A percentile compares a stretch with the other conserved stretches of the same genome.
Conservation (phyloP, 2,329 filamentous ascomycete genomes). For the Microdochium nivale region DNA sequence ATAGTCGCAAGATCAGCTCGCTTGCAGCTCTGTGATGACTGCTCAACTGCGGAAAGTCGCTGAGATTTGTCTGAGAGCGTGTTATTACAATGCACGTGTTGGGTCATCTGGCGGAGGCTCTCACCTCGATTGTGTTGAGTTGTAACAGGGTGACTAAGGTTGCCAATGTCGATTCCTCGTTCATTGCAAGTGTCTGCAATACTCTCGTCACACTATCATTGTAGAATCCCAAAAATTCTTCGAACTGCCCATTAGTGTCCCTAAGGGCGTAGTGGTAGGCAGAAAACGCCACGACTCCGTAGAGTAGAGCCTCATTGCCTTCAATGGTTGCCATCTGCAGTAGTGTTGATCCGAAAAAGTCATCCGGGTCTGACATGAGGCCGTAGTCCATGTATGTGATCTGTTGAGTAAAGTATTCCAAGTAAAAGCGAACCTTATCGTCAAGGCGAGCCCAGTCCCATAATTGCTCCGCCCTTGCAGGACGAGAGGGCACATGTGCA, state of each 20-base stretch:
- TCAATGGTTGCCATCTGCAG: conserved; percentile 59
- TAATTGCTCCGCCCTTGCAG: neutral
- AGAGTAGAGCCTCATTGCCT: conserved; percentile 68
- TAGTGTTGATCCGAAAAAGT: conserved; percentile 67
- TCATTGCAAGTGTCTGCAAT: conserved; percentile 60
- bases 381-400: neutral
- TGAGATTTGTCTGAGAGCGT: conserved; percentile 69
- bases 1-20: conserved; percentile 59
- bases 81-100: conserved; percentile 2
- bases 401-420: neutral
- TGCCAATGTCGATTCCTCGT: conserved; percentile 61
- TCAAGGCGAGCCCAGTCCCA: neutral
- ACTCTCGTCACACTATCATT: conserved; percentile 77
- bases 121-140: conserved; percentile 85
- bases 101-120: conserved; percentile 11
- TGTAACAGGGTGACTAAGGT: conserved; percentile 85
- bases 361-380: conserved; percentile 29
- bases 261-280: conserved; percentile 76
- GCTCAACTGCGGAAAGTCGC: conserved; percentile 90
- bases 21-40: conserved; percentile 87
- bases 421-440: neutral
- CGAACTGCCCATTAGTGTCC: conserved; percentile 62
- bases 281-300: conserved; percentile 80
- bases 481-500: neutral
- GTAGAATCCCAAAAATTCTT: conserved; percentile 82